Percentiles rank a stretch among this genome's conserved stretches.
These are phyloP conservation scores for Ophiostoma tasmaniense DNA, from an alignment of 2,329 filamentous ascomycete genomes.

Conservation along the genomic window DNA sequence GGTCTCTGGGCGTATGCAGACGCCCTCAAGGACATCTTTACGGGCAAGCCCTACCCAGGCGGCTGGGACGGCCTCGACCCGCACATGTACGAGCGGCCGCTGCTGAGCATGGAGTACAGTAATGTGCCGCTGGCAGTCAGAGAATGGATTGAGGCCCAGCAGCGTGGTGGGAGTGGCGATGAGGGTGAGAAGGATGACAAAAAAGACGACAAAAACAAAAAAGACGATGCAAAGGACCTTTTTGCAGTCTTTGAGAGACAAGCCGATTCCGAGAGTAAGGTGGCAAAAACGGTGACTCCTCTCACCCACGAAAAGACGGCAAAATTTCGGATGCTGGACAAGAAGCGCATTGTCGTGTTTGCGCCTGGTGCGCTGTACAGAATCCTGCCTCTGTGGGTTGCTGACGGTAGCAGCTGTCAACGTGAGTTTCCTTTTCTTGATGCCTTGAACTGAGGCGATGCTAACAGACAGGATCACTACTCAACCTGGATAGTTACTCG, in stretches of 20 bases:
- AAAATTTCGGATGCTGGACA: neutral
- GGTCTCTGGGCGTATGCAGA: neutral
- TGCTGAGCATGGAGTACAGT: conserved; percentile 40
- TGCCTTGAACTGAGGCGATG: no score
- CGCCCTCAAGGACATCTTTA: conserved; percentile 32
- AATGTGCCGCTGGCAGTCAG: neutral
- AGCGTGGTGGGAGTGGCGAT: neutral
- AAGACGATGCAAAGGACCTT: neutral
- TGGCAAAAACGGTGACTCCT: neutral
- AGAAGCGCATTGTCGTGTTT: neutral
- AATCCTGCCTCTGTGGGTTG: neutral
- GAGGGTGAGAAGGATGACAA: neutral
- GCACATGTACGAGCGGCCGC: conserved; percentile 41
- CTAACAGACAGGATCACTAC: neutral
- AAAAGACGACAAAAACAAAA: neutral
- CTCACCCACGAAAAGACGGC: neutral
- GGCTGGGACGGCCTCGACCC: conserved; percentile 44
- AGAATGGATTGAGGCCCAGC: neutral
- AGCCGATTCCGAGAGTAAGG: neutral
- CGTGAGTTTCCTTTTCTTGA: neutral
- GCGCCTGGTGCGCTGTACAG: neutral
- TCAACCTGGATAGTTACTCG: neutral
- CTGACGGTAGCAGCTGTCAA: neutral
- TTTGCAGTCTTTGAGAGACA: neutral
- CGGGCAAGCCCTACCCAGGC: conserved; percentile 39